Percentiles rank a stretch among this genome's conserved stretches.
Evolutionary conservation across 345 rosid genomes (phyloP).

Genomic region (Iberis pinnata): DNA sequence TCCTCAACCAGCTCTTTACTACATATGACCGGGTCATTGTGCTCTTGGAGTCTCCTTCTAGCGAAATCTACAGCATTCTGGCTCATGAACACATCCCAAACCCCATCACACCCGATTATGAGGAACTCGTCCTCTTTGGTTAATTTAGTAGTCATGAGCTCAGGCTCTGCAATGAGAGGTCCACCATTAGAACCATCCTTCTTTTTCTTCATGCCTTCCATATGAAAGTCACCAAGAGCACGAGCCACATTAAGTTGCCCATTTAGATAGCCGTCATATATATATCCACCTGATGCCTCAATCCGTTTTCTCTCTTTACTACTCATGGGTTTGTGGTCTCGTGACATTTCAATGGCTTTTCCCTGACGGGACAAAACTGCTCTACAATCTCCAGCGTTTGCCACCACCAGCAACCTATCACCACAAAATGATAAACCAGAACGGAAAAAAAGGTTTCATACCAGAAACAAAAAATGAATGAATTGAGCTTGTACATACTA

Average conservation of each 20-base stretch:
- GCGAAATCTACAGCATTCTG: constrained; percentile 90
- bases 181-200: constrained; percentile 44
- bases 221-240: constrained; percentile 87
- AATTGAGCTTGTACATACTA: background rate
- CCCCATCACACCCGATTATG: constrained; percentile 74
- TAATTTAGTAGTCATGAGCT: constrained; percentile 48
- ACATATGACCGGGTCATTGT: constrained; percentile 67
- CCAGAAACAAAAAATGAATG: background rate
- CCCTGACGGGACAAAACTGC: constrained; percentile 79
- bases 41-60: constrained; percentile 72
- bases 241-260: constrained; percentile 81
- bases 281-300: constrained; percentile 65
- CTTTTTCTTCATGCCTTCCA: constrained; percentile 70
- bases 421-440: constrained; percentile 2
- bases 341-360: constrained; percentile 76
- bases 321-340: constrained; percentile 79
- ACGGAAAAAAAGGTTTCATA: background rate
- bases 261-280: constrained; percentile 66
- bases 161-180: constrained; percentile 84
- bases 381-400: constrained; percentile 88
- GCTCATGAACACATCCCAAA: constrained; percentile 90
- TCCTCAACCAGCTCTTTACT: constrained; percentile 70
- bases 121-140: constrained; percentile 77
- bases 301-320: constrained; percentile 55
- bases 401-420: constrained; percentile 66